Conservation (phyloP, 163 green algal species). For the Botryococcus braunii region DNA sequence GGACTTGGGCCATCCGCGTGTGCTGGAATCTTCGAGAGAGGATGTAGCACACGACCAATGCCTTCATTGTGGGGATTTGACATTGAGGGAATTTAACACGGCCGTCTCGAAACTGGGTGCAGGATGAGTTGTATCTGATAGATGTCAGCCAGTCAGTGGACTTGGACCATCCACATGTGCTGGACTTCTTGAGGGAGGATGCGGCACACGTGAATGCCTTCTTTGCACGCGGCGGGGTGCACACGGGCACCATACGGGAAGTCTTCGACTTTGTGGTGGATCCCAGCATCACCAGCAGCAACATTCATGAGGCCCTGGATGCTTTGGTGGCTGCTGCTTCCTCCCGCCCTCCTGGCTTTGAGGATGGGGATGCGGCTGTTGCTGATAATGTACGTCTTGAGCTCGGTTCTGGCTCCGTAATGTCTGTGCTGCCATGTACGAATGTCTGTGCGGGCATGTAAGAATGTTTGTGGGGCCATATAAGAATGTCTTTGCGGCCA, state of each 20-base stretch:
- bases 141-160: constrained; percentile 96
- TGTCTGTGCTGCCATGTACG: too few species aligned
- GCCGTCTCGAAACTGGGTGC: too few species aligned
- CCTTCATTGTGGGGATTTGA: too few species aligned
- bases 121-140: constrained; percentile 88
- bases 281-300: constrained; percentile 62
- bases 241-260: constrained; percentile 76
- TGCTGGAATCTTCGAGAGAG: too few species aligned
- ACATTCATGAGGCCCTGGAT: constrained; percentile 63
- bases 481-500: too few species aligned
- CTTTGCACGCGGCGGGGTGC: constrained; percentile 59
- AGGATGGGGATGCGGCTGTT: neutral
- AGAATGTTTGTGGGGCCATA: too few species aligned
- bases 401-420: too few species aligned
- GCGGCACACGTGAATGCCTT: constrained; percentile 57
- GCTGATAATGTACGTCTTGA: constrained; percentile 1
- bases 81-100: too few species aligned
- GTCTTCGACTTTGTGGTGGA: constrained; percentile 97
- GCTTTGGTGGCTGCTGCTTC: constrained; percentile 52
- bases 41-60: too few species aligned
- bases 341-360: neutral
- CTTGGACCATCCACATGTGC: constrained; percentile 91
- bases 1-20: too few species aligned
- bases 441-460: too few species aligned
- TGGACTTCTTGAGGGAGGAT: constrained; percentile 96